Conservation (phyloP, 805 yeast genomes). For the Cyberlindnera samutprakarnensis region DNA sequence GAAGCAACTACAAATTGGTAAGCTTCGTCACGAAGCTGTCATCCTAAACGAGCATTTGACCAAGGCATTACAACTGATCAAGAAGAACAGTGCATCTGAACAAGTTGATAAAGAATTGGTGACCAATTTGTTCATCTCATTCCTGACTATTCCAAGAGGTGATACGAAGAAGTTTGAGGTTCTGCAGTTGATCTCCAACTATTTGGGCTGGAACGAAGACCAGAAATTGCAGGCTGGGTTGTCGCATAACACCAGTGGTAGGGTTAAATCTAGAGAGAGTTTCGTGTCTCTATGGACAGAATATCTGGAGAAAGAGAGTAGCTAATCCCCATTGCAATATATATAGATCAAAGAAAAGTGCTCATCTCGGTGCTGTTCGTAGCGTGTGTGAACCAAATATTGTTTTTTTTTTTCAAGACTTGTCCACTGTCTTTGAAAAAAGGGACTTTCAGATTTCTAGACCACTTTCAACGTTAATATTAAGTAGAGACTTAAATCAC, state of each 20-base stretch:
- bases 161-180: slow-evolving; percentile 95
- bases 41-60: slow-evolving; percentile 90
- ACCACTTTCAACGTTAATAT: too few species aligned
- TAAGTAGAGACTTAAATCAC: too few species aligned
- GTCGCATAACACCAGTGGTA: slow-evolving; percentile 26
- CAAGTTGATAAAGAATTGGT: slow-evolving; percentile 84
- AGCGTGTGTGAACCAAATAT: too few species aligned
- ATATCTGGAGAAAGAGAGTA: slow-evolving; percentile 64
- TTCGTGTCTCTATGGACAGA: slow-evolving; percentile 78
- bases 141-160: slow-evolving; percentile 81
- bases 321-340: too few species aligned
- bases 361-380: too few species aligned
- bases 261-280: slow-evolving; percentile 28
- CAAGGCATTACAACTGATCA: slow-evolving; percentile 81
- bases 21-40: slow-evolving; percentile 89
- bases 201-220: slow-evolving; percentile 82
- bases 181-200: slow-evolving; percentile 71
- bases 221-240: slow-evolving; percentile 73
- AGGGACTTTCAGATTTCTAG: too few species aligned
- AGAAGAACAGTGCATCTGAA: slow-evolving; percentile 66
- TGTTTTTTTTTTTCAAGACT: too few species aligned
- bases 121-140: slow-evolving; percentile 78
- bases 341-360: too few species aligned
- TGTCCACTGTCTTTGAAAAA: too few species aligned
- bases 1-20: slow-evolving; percentile 77